These are phyloP conservation scores for Candida takata DNA, from an alignment of 805 yeast species.

Conservation along the genomic window DNA sequence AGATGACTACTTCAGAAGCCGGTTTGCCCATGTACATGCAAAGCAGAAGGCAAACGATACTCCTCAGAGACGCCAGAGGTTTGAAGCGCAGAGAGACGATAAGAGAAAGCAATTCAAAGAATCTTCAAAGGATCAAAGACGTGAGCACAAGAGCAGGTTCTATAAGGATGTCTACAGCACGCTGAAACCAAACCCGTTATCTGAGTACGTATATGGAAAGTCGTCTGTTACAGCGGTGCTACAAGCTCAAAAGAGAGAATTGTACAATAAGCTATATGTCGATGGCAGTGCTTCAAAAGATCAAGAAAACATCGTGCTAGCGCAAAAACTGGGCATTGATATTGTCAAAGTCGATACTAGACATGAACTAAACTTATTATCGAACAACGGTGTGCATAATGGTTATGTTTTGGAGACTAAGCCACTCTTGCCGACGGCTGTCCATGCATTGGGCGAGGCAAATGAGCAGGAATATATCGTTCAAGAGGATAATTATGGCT, in stretches of 20 bases:
- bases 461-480: slow-evolving; percentile 13
- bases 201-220: slow-evolving; percentile 72
- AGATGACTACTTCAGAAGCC: slow-evolving; percentile 52
- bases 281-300: slow-evolving; percentile 31
- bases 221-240: slow-evolving; percentile 71
- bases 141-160: slow-evolving; percentile 13
- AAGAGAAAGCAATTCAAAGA: slow-evolving; percentile 4
- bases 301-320: slow-evolving; percentile 39
- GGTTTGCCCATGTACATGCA: slow-evolving; percentile 64
- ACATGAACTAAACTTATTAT: slow-evolving; percentile 51
- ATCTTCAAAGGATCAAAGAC: slow-evolving; percentile 10
- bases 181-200: slow-evolving; percentile 36
- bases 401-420: slow-evolving; percentile 69
- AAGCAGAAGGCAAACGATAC: slow-evolving; percentile 20
- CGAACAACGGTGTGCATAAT: slow-evolving; percentile 71
- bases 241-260: slow-evolving; percentile 43
- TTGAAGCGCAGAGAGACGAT: slow-evolving; percentile 14
- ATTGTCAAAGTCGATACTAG: slow-evolving; percentile 14
- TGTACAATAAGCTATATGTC: slow-evolving; percentile 44
- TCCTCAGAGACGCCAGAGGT: slow-evolving; percentile 14
- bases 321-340: slow-evolving; percentile 28
- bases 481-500: slow-evolving; percentile 24
- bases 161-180: slow-evolving; percentile 18
- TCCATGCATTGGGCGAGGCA: slow-evolving; percentile 20
- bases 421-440: slow-evolving; percentile 34